These are phyloP conservation scores for Parasitella parasitica DNA, from an alignment of 371 early-diverging fungal species.

Conservation along the genomic window DNA sequence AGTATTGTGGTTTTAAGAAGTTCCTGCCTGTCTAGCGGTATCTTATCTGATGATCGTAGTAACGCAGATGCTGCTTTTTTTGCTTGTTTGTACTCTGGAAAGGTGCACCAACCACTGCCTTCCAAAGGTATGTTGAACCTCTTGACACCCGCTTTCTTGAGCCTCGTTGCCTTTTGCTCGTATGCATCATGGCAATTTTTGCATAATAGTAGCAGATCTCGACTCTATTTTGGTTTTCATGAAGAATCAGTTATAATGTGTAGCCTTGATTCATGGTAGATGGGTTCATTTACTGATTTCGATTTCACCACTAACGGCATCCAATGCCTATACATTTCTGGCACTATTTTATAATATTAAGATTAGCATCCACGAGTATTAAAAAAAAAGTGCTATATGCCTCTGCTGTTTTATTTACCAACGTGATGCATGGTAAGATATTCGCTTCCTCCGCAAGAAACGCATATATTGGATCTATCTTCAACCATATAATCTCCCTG, in stretches of 20 bases:
- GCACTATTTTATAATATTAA: constrained; percentile 28
- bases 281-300: constrained; percentile 42
- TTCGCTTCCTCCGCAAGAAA: constrained; percentile 35
- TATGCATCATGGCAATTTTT: constrained; percentile 53
- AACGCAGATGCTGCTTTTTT: constrained; percentile 55
- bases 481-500: constrained; percentile 56
- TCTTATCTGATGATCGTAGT: constrained; percentile 30
- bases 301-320: constrained; percentile 57
- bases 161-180: constrained; percentile 42
- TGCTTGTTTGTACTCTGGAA: constrained; percentile 38
- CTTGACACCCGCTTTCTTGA: constrained; percentile 41
- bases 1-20: constrained; percentile 28
- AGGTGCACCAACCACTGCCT: constrained; percentile 54
- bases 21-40: constrained; percentile 35
- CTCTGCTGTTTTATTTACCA: constrained; percentile 19
- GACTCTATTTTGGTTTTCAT: constrained; percentile 27
- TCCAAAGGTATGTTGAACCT: constrained; percentile 50
- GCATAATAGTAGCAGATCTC: constrained; percentile 56
- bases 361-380: background rate
- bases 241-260: too few species aligned
- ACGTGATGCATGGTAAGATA: constrained; percentile 57
- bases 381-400: too few species aligned
- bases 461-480: constrained; percentile 56
- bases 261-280: background rate
- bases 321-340: constrained; percentile 58